Conservation (phyloP, 257 asterid species). For the Nyctanthes arbortristis region DNA sequence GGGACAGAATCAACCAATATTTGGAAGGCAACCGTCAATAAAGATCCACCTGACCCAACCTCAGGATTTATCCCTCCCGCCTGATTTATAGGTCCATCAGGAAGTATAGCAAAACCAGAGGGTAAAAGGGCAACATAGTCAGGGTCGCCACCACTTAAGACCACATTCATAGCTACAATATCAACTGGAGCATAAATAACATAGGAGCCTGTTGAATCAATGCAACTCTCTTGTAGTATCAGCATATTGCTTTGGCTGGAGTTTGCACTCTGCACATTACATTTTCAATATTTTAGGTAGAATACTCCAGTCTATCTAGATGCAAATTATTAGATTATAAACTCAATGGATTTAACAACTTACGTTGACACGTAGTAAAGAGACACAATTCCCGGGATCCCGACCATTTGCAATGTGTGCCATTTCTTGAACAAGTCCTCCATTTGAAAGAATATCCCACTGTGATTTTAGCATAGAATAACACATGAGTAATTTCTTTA, state of each 20-base stretch:
- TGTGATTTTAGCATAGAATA: slow-evolving; percentile 2
- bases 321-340: no score
- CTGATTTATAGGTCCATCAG: slow-evolving; percentile 41
- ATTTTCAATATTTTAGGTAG: background rate
- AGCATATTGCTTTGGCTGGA: slow-evolving; percentile 27
- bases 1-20: slow-evolving; percentile 41
- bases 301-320: no score
- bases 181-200: slow-evolving; percentile 53
- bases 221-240: slow-evolving; percentile 47
- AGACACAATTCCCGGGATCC: slow-evolving; percentile 30
- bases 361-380: slow-evolving; percentile 37
- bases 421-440: slow-evolving; percentile 31
- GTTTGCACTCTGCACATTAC: slow-evolving; percentile 21
- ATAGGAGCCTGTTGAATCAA: slow-evolving; percentile 45
- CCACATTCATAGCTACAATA: slow-evolving; percentile 18
- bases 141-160: slow-evolving; percentile 40
- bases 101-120: slow-evolving; percentile 62
- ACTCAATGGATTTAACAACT: background rate
- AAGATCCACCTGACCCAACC: slow-evolving; percentile 42
- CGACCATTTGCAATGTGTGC: slow-evolving; percentile 36
- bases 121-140: slow-evolving; percentile 44
- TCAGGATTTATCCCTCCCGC: slow-evolving; percentile 11
- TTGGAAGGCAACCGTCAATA: slow-evolving; percentile 53
- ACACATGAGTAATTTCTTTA: no score
- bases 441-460: slow-evolving; percentile 48